Evolutionary conservation across 148 eudicot species (phyloP).

Genomic region (Drosera capensis): DNA sequence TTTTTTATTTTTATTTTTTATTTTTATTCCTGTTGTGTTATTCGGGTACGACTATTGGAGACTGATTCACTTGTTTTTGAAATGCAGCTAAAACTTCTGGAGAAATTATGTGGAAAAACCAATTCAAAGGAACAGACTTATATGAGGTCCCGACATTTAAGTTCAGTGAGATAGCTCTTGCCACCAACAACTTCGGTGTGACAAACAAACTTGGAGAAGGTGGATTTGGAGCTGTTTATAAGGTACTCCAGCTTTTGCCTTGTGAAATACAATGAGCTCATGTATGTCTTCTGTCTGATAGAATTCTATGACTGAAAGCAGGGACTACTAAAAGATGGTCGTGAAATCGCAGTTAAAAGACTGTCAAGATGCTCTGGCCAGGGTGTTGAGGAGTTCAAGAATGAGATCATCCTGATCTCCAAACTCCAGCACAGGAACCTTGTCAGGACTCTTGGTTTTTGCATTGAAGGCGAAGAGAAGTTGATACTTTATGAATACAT

Average conservation of each 20-base stretch:
- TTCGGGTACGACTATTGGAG: background rate
- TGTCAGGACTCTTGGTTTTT: slow-evolving; percentile 24
- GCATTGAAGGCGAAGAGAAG: slow-evolving; percentile 22
- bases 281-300: background rate
- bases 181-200: slow-evolving; percentile 22
- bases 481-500: slow-evolving; percentile 27
- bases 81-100: background rate
- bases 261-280: background rate
- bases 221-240: slow-evolving; percentile 38
- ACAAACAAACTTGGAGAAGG: slow-evolving; percentile 37
- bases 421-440: slow-evolving; percentile 35
- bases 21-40: too few species aligned
- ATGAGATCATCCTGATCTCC: slow-evolving; percentile 28
- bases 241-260: slow-evolving; percentile 11
- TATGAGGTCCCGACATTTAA: slow-evolving; percentile 21
- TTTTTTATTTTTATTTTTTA: too few species aligned
- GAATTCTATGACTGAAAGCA: background rate
- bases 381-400: slow-evolving; percentile 35
- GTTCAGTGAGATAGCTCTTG: slow-evolving; percentile 13
- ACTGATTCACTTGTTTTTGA: background rate
- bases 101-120: slow-evolving; percentile 6
- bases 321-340: slow-evolving; percentile 24
- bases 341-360: slow-evolving; percentile 27
- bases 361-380: slow-evolving; percentile 31
- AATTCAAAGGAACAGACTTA: slow-evolving; percentile 6